A percentile compares a stretch with the other conserved stretches of the same genome.
Conservation (phyloP, 2,329 filamentous ascomycete species). For the Monilinia aucupariae region DNA sequence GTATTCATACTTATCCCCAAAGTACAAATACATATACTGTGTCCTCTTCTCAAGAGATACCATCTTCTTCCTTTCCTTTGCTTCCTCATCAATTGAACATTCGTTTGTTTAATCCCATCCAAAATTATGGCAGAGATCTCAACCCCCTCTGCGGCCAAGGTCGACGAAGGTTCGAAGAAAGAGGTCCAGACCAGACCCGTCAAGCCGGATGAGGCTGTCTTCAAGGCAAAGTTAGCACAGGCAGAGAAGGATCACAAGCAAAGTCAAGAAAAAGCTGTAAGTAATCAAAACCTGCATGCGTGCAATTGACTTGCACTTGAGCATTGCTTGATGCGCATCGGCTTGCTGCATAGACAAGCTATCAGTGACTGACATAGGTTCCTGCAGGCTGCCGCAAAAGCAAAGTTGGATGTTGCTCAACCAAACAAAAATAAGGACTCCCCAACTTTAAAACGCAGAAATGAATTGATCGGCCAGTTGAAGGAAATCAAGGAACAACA, state of each 20-base stretch:
- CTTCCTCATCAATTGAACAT: constrained; percentile 3
- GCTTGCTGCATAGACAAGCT: constrained; percentile 14
- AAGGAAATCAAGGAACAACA: constrained; percentile 83
- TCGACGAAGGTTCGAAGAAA: constrained; percentile 35
- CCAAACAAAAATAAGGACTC: constrained; percentile 75
- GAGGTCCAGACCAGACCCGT: constrained; percentile 49
- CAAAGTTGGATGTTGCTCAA: constrained; percentile 78
- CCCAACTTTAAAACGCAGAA: constrained; percentile 73
- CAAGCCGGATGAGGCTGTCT: constrained; percentile 81
- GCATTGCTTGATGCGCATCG: constrained; percentile 4
- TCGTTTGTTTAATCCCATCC: constrained; percentile 1
- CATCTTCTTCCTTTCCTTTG: not conserved
- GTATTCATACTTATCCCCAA: not conserved
- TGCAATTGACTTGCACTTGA: not conserved
- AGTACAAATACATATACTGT: constrained; percentile 1
- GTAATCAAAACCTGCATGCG: constrained; percentile 36
- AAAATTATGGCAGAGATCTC: constrained; percentile 44
- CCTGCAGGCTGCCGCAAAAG: constrained; percentile 74
- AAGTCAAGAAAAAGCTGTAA: constrained; percentile 64
- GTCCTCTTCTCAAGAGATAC: not conserved
- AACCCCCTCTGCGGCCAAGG: constrained; percentile 40
- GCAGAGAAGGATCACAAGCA: constrained; percentile 83
- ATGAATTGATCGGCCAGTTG: constrained; percentile 77
- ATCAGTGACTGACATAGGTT: constrained; percentile 19
- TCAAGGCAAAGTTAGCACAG: constrained; percentile 70